Conservation (phyloP, 2,329 filamentous ascomycete species). For the Colletotrichum sp. region DNA sequence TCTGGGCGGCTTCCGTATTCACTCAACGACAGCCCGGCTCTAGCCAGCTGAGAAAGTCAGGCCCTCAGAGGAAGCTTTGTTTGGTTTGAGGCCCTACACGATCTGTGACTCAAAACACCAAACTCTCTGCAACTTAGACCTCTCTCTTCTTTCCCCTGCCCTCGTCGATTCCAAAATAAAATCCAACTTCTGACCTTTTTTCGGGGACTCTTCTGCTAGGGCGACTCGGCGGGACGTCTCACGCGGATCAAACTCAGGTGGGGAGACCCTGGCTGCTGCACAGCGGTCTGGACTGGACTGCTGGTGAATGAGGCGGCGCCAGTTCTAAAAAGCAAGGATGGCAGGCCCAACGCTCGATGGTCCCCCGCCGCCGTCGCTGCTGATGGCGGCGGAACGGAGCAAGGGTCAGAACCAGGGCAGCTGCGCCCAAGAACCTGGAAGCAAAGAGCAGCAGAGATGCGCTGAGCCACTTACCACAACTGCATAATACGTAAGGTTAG, state of each 20-base stretch:
- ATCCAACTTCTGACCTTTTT: not conserved
- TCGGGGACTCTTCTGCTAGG: not conserved
- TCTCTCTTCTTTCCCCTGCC: not conserved
- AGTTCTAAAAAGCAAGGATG: constrained; percentile 3
- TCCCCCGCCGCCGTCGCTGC: not conserved
- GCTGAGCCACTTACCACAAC: not conserved
- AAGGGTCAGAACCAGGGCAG: constrained; percentile 18
- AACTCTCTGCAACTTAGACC: not conserved
- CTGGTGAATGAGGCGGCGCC: not conserved
- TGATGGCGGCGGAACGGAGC: not conserved
- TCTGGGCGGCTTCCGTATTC: not conserved
- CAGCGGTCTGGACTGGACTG: constrained; percentile 7
- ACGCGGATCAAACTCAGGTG: constrained; percentile 5
- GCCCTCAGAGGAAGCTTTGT: not conserved
- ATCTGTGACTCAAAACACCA: not conserved
- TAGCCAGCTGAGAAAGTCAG: not conserved
- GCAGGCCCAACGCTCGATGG: not conserved
- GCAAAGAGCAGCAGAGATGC: not conserved
- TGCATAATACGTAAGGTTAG: not conserved
- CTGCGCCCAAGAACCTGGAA: constrained; percentile 7
- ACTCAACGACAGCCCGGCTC: not conserved
- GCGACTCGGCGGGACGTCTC: not conserved
- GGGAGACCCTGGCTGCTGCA: not conserved
- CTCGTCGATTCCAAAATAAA: not conserved
- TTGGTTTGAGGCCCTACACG: not conserved